Conservation (phyloP, 1,284 basidiomycete species). For the Melampsora americana region DNA sequence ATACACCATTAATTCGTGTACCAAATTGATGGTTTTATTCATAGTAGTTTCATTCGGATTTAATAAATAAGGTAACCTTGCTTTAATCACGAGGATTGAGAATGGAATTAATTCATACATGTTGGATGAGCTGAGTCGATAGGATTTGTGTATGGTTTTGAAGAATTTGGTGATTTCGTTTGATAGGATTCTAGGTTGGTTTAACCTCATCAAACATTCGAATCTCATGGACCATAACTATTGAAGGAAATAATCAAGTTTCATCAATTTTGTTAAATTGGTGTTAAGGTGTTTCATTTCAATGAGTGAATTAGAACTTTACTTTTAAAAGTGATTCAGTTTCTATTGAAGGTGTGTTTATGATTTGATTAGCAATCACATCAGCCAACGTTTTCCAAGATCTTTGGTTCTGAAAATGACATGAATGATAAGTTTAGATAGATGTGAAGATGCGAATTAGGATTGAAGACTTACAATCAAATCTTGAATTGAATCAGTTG, state of each 20-base stretch:
- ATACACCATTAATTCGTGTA: too few species aligned
- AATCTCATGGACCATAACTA: slow-evolving; percentile 28
- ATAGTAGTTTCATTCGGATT: background rate
- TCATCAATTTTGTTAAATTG: too few species aligned
- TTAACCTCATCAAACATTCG: background rate
- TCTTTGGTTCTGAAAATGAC: slow-evolving; percentile 2
- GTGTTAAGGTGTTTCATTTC: too few species aligned
- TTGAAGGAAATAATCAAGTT: background rate
- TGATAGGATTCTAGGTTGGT: background rate
- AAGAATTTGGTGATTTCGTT: slow-evolving; percentile 20
- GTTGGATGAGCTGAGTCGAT: background rate
- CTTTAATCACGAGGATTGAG: slow-evolving; percentile 11
- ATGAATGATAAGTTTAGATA: too few species aligned
- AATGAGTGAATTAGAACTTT: too few species aligned
- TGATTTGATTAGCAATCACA: background rate
- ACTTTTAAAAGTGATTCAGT: slow-evolving; percentile 19
- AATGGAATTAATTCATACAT: slow-evolving; percentile 17
- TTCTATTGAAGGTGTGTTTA: background rate
- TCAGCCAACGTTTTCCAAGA: slow-evolving; percentile 28
- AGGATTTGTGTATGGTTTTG: background rate
- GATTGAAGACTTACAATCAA: slow-evolving; percentile 13
- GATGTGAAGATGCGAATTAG: too few species aligned
- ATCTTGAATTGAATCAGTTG: slow-evolving; percentile 1
- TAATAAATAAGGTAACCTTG: slow-evolving; percentile 12
- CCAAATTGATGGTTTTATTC: too few species aligned